Evolutionary conservation across 257 asterid species (phyloP).

Genomic region (Striga asiatica): DNA sequence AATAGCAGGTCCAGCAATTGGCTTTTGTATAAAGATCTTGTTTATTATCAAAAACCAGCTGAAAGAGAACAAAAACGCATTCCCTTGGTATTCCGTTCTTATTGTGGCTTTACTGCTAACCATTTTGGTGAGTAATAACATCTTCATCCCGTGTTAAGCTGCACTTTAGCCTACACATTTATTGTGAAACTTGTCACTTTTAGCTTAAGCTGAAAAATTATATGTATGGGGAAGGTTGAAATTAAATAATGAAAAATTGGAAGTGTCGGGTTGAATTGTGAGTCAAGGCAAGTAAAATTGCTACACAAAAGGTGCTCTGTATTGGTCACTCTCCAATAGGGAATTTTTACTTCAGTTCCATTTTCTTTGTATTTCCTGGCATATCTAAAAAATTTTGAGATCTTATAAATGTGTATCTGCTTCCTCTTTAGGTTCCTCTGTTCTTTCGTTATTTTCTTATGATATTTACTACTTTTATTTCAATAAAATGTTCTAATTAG

Average conservation of each 20-base stretch:
- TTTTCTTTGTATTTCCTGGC: too few species aligned
- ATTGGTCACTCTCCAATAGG: too few species aligned
- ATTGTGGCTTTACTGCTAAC: slow-evolving; percentile 45
- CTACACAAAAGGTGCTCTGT: too few species aligned
- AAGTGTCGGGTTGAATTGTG: not conserved
- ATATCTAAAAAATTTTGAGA: too few species aligned
- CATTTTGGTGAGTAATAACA: slow-evolving; percentile 44
- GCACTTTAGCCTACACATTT: not conserved
- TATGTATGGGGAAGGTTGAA: not conserved
- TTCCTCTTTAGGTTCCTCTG: too few species aligned
- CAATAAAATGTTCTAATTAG: not conserved
- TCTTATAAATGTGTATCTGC: too few species aligned
- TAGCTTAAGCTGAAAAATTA: too few species aligned
- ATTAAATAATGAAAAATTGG: not conserved
- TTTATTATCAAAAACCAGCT: slow-evolving; percentile 25
- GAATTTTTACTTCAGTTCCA: too few species aligned
- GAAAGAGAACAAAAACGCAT: slow-evolving; percentile 27
- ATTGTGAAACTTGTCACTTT: too few species aligned
- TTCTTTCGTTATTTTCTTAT: too few species aligned
- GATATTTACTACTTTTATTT: not conserved
- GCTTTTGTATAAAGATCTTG: slow-evolving; percentile 45
- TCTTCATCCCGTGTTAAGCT: not conserved
- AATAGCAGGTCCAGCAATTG: slow-evolving; percentile 54
- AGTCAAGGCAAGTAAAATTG: too few species aligned
- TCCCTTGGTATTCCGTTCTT: slow-evolving; percentile 56